phyloP scores from a whole-genome alignment of 495 filamentous ascomycete genomes.

The Xylaria telfairii region DNA sequence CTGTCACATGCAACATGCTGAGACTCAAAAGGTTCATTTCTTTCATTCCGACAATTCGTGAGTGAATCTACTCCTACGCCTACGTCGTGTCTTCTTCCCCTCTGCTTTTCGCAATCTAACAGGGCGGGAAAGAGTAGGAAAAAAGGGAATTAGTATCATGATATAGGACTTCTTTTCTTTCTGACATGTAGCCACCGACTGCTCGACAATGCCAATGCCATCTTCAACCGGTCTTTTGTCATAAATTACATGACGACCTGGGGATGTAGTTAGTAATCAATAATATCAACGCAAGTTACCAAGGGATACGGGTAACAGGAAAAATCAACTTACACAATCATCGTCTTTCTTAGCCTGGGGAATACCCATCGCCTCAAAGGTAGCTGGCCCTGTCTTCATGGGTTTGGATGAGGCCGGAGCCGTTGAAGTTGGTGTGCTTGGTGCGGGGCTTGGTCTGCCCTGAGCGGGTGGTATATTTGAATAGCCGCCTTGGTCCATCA shows the following conservation, averaged over 20 bases:
- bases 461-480: conserved; percentile 46
- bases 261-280: not conserved
- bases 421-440: conserved; percentile 31
- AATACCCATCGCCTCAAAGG: conserved; percentile 98
- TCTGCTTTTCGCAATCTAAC: not conserved
- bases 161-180: not conserved
- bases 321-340: conserved; percentile 79
- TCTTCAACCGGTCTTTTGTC: not conserved
- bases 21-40: conserved; percentile 1
- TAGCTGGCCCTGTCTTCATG: conserved; percentile 85
- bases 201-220: conserved; percentile 9
- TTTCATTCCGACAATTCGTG: not conserved
- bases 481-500: conserved; percentile 33
- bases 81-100: not conserved
- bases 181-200: conserved; percentile 1
- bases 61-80: not conserved
- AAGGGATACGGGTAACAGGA: not conserved
- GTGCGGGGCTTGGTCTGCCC: conserved; percentile 41
- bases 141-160: conserved; percentile 10
- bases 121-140: not conserved
- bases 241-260: conserved; percentile 21
- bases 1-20: not conserved
- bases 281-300: not conserved
- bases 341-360: conserved; percentile 76
- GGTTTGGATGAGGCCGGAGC: conserved; percentile 51